phyloP scores from a whole-genome alignment of 2,329 filamentous ascomycete species.

The Arthrobotrys entomopaga region DNA sequence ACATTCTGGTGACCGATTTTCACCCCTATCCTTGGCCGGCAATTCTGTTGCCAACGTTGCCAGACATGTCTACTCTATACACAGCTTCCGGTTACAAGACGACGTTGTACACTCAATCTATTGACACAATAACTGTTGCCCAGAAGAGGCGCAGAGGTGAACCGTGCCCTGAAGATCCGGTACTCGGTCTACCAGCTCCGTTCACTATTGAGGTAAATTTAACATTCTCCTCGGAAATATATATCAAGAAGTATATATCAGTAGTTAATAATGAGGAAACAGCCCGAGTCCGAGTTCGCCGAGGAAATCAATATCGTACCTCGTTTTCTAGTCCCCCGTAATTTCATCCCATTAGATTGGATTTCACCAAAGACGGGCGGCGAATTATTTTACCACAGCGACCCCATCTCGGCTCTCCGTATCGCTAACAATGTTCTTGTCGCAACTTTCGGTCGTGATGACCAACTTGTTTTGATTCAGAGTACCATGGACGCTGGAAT shows the following conservation, averaged over 20 bases:
- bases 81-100: background rate
- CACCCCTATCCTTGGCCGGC: background rate
- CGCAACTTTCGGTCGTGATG: slow-evolving; percentile 10
- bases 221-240: background rate
- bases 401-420: background rate
- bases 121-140: background rate
- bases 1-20: background rate
- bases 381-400: background rate
- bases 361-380: background rate
- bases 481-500: slow-evolving; percentile 11
- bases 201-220: slow-evolving; percentile 33
- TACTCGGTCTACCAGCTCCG: slow-evolving; percentile 5
- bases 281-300: slow-evolving; percentile 31
- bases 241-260: too few relatives aligned
- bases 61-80: background rate
- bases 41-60: slow-evolving; percentile 7
- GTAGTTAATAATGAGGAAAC: background rate
- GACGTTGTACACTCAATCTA: slow-evolving; percentile 1
- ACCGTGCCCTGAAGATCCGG: background rate
- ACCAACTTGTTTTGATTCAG: slow-evolving; percentile 26
- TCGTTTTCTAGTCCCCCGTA: slow-evolving; percentile 9
- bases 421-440: slow-evolving; percentile 5
- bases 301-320: slow-evolving; percentile 19
- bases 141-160: slow-evolving; percentile 2
- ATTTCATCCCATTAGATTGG: slow-evolving; percentile 19